phyloP scores from a whole-genome alignment of 106 monocot genomes.

The Amphibolis antarctica region DNA sequence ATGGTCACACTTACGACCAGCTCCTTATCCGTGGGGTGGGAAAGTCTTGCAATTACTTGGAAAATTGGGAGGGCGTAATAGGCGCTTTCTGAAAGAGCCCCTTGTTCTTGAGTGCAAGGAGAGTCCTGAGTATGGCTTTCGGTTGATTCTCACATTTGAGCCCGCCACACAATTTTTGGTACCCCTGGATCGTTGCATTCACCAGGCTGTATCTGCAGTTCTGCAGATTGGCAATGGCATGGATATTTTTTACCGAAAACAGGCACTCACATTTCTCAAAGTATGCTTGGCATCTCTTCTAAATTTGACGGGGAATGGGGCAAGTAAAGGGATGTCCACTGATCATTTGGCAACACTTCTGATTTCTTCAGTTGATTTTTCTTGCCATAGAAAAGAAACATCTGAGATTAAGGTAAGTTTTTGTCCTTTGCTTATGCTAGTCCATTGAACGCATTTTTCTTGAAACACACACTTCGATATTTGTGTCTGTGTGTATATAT shows the following conservation, averaged over 20 bases:
- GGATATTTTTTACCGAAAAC: conserved; percentile 82
- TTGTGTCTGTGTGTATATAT: no score
- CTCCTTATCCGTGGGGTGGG: conserved; percentile 91
- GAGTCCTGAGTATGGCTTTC: conserved; percentile 97
- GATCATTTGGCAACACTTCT: conserved; percentile 55
- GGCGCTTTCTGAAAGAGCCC: conserved; percentile 90
- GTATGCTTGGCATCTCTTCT: conserved; percentile 76
- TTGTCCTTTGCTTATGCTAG: neutral
- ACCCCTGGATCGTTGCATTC: conserved; percentile 82
- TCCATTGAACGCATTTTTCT: no score
- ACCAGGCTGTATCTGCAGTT: conserved; percentile 68
- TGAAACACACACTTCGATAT: no score
- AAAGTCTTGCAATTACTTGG: conserved; percentile 89
- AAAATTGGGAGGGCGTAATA: conserved; percentile 94
- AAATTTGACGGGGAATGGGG: conserved; percentile 64
- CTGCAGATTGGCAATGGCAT: conserved; percentile 49
- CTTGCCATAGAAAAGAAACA: conserved; percentile 50
- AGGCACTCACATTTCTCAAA: conserved; percentile 79
- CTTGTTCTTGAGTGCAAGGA: conserved; percentile 92
- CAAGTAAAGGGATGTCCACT: conserved; percentile 41
- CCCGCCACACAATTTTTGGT: conserved; percentile 95
- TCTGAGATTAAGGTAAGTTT: conserved; percentile 69
- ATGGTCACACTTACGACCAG: conserved; percentile 93
- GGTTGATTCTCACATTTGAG: conserved; percentile 93
- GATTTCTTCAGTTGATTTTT: conserved; percentile 73